Evolutionary conservation across 2,329 filamentous ascomycete genomes (phyloP).

Genomic region (Paecilomyces formosus): DNA sequence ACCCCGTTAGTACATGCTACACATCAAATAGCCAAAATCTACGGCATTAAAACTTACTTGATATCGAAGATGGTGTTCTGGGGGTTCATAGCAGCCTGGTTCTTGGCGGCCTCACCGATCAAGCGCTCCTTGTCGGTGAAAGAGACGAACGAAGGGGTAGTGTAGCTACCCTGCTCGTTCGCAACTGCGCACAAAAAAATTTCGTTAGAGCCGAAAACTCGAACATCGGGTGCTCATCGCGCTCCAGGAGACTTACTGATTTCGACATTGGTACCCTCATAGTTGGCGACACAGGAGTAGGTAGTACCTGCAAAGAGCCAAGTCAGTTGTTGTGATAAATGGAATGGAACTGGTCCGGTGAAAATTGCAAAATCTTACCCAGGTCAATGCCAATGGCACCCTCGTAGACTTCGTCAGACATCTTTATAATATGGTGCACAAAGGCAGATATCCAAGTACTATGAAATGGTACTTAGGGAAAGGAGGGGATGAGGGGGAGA

Average conservation of each 20-base stretch:
- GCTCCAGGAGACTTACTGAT: conserved; percentile 60
- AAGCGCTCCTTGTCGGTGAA: conserved; percentile 98
- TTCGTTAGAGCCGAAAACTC: conserved; percentile 1
- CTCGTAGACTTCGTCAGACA: conserved; percentile 98
- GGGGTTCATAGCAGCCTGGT: conserved; percentile 99
- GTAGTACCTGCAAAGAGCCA: conserved; percentile 66
- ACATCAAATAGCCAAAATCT: neutral
- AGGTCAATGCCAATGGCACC: conserved; percentile 99
- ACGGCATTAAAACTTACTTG: conserved; percentile 68
- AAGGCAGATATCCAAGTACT: conserved; percentile 1
- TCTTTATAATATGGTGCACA: conserved; percentile 32
- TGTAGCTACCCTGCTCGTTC: conserved; percentile 99
- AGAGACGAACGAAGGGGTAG: conserved; percentile 96
- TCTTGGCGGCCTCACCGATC: conserved; percentile 99
- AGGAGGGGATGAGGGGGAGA: conserved; percentile 17
- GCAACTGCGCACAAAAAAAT: conserved; percentile 53
- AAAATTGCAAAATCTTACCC: conserved; percentile 53
- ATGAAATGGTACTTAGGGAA: conserved; percentile 31
- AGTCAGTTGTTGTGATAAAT: conserved; percentile 12
- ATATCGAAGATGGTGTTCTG: conserved; percentile 97
- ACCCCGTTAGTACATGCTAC: neutral
- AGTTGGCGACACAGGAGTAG: conserved; percentile 99
- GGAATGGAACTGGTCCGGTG: neutral
- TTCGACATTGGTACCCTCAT: conserved; percentile 98
- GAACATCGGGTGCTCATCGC: neutral